A percentile compares a stretch with the other conserved stretches of the same genome.
phyloP scores from a whole-genome alignment of 306 rosid species.

The Vigna angularis region DNA sequence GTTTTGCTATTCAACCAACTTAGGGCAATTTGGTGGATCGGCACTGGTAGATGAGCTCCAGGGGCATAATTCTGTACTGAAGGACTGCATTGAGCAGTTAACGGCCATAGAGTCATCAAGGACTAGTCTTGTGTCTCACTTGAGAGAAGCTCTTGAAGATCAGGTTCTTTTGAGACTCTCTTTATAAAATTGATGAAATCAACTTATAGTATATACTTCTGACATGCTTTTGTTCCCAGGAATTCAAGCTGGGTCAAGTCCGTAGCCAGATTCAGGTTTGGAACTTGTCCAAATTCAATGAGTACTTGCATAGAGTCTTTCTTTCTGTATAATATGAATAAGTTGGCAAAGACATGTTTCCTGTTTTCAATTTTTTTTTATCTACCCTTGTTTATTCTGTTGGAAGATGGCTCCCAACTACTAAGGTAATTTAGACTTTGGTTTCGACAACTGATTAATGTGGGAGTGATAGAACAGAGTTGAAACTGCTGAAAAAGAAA shows the following conservation, averaged over 20 bases:
- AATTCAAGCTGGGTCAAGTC: slow-evolving; percentile 86
- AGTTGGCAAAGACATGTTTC: not conserved
- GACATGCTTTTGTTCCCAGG: slow-evolving; percentile 61
- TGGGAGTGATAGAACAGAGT: slow-evolving; percentile 9
- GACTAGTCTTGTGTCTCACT: slow-evolving; percentile 80
- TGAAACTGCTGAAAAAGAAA: too few species aligned
- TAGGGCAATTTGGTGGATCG: slow-evolving; percentile 75
- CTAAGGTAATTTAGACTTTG: slow-evolving; percentile 31
- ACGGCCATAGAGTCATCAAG: slow-evolving; percentile 78
- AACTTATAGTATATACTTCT: slow-evolving; percentile 40
- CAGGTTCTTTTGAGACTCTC: slow-evolving; percentile 63
- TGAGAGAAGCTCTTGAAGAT: slow-evolving; percentile 90
- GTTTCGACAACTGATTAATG: slow-evolving; percentile 1
- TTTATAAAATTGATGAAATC: slow-evolving; percentile 12
- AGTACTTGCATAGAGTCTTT: slow-evolving; percentile 4
- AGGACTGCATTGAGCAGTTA: slow-evolving; percentile 83
- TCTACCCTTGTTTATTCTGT: not conserved
- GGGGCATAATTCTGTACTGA: slow-evolving; percentile 72
- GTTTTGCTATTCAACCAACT: slow-evolving; percentile 32
- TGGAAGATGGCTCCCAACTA: slow-evolving; percentile 21
- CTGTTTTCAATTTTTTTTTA: not conserved
- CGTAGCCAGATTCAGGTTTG: slow-evolving; percentile 92
- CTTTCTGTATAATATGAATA: slow-evolving; percentile 5
- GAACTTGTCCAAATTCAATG: slow-evolving; percentile 39
- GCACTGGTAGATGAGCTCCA: slow-evolving; percentile 74